Conservation (phyloP, 768 basidiomycete species). For the Clavaria fumosa region DNA sequence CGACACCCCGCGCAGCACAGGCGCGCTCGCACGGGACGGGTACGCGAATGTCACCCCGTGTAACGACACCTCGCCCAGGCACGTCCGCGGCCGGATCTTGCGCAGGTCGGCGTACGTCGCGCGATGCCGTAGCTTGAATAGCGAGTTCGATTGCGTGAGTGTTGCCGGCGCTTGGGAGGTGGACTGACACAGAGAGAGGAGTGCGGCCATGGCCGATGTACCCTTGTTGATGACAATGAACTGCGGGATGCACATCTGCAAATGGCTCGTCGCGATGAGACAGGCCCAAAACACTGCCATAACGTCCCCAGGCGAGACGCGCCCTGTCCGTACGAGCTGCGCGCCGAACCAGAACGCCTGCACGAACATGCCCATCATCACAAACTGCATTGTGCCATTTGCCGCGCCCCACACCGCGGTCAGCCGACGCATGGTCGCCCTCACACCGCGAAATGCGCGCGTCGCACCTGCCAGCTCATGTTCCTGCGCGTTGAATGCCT, state of each 20-base stretch:
- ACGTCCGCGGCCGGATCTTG: conserved; percentile 38
- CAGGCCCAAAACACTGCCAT: conserved; percentile 80
- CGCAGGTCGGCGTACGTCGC: conserved; percentile 19
- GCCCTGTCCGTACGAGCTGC: conserved; percentile 49
- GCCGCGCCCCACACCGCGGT: conserved; percentile 47
- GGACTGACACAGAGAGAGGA: conserved; percentile 32
- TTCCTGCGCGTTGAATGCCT: conserved; percentile 53
- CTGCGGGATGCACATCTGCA: conserved; percentile 55
- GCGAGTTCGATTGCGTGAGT: no score
- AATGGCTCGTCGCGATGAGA: conserved; percentile 51
- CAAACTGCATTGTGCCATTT: conserved; percentile 42
- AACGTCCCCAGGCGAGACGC: conserved; percentile 40
- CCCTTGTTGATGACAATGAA: conserved; percentile 49
- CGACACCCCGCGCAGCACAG: conserved; percentile 41
- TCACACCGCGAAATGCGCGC: conserved; percentile 24
- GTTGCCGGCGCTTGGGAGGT: conserved; percentile 11
- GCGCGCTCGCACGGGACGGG: conserved; percentile 49
- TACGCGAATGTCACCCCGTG: conserved; percentile 52
- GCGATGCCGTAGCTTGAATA: no score
- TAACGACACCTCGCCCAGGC: conserved; percentile 48
- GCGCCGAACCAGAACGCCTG: conserved; percentile 75
- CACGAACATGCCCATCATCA: conserved; percentile 63
- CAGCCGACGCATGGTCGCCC: conserved; percentile 27
- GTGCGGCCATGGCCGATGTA: conserved; percentile 49
- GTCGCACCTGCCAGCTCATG: conserved; percentile 33